Evolutionary conservation across 208 protist genomes (phyloP), one percentile per base, ranked within the genome.

Genomic region (Trypanosoma cruzi): DNA sequence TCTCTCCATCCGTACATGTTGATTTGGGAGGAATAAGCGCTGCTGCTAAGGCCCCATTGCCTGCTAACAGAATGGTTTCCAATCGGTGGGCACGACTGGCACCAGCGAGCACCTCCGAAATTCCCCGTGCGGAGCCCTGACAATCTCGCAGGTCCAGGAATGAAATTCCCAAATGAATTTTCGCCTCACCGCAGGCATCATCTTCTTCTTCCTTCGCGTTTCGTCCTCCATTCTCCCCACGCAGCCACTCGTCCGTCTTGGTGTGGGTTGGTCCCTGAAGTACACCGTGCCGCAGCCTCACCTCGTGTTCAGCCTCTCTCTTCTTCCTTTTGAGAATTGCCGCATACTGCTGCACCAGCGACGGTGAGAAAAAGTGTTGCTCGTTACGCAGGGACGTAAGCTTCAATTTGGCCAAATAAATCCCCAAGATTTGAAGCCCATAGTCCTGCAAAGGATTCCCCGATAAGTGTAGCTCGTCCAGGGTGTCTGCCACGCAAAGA

Each of bases 401-500:
- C 20, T 75, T 78, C 69, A 90, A 63, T 67, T 90, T 88, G 3
- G 82, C 48, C 10, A 95, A 62, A 65, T 92, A 92, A 40, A 92
- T 84, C 28, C 72, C 73, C n/a, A 95, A 79, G 20, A 81, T 79
- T 64, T 88, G 89, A 59, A 95, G 81, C 36, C 89, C 89, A 62
- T 92, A 85, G 67, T 95, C 89, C 40, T 82, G 72, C 2, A 95
- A 64, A 18, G 77, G 72, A 78, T 95, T 95, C 26, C 78, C 69
- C 26, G 71, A 31, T 32, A 92, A 68, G 22, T 77, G 67, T 56
- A 95, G 54, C 71, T 89, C 79, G 48, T 86, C 80, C 14, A 95
- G 77, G 13, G 85, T 89, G 50, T 77, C 81, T 1, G 87, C 81
- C 40, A 75, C 74, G 71, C 81, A 85, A 48, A 93, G 74, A 40